phyloP scores from a whole-genome alignment of 2,329 filamentous ascomycete genomes.

The Coniochaeta ligniaria region DNA sequence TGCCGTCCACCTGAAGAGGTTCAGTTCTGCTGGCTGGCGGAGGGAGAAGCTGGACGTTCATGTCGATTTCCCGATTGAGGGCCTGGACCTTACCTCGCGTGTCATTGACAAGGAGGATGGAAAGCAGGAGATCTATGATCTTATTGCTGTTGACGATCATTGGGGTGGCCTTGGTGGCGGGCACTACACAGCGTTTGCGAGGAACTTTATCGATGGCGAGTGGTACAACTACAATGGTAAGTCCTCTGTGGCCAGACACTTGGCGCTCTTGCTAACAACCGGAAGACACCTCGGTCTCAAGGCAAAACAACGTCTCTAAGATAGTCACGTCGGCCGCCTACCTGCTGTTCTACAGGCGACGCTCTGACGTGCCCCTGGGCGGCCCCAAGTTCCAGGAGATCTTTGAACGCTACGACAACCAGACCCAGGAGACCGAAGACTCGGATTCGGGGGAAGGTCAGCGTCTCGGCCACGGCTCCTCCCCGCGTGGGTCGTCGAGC shows the following conservation, averaged over 20 bases:
- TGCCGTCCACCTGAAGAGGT: constrained; percentile 91
- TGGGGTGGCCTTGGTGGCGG: constrained; percentile 89
- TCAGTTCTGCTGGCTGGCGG: constrained; percentile 75
- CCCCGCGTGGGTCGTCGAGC: constrained; percentile 87
- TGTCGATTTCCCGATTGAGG: constrained; percentile 87
- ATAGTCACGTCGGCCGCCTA: constrained; percentile 77
- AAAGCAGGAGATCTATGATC: constrained; percentile 80
- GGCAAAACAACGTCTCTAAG: constrained; percentile 48
- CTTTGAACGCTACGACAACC: constrained; percentile 53
- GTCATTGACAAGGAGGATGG: constrained; percentile 75
- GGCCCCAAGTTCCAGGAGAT: constrained; percentile 69
- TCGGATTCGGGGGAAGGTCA: constrained; percentile 67
- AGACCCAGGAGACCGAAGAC: constrained; percentile 38
- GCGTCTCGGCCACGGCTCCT: constrained; percentile 79
- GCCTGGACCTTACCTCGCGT: constrained; percentile 72
- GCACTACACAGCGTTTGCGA: constrained; percentile 91
- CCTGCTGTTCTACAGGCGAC: constrained; percentile 89
- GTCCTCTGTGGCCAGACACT: constrained; percentile 19
- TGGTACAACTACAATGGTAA: constrained; percentile 98
- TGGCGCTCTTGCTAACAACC: constrained; percentile 27
- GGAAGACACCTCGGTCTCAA: constrained; percentile 67
- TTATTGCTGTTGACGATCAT: constrained; percentile 95
- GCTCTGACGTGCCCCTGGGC: constrained; percentile 69
- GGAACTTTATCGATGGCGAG: constrained; percentile 79
- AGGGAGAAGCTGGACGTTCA: constrained; percentile 86